Conservation (phyloP, 2,329 filamentous ascomycete genomes). For the Phialophora verrucosa region DNA sequence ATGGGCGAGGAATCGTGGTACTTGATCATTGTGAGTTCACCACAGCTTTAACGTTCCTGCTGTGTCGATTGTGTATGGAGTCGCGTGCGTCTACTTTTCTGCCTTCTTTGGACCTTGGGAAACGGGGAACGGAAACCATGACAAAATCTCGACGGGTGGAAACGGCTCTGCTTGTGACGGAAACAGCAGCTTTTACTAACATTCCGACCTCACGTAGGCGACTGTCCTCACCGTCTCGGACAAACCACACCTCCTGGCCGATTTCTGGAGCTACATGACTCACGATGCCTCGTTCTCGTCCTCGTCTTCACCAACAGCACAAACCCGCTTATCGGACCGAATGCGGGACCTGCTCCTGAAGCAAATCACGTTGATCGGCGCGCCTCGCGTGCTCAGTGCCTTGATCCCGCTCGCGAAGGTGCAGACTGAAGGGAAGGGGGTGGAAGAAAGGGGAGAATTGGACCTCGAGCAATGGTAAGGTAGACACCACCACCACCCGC, state of each 20-base stretch:
- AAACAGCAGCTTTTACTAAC: neutral
- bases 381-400: slow-evolving; percentile 43
- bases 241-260: slow-evolving; percentile 39
- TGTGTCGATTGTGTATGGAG: slow-evolving; percentile 5
- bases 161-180: neutral
- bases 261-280: slow-evolving; percentile 41
- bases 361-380: slow-evolving; percentile 44
- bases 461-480: slow-evolving; percentile 28
- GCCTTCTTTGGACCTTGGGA: no score
- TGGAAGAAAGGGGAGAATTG: slow-evolving; percentile 24
- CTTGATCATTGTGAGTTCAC: slow-evolving; percentile 47
- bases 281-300: slow-evolving; percentile 18
- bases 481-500: no score
- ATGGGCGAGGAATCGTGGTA: slow-evolving; percentile 66
- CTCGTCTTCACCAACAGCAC: slow-evolving; percentile 18
- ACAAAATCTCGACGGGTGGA: no score
- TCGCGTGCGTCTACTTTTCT: neutral
- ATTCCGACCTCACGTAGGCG: slow-evolving; percentile 29
- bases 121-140: no score
- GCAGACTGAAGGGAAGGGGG: slow-evolving; percentile 38
- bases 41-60: slow-evolving; percentile 44
- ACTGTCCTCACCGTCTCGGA: slow-evolving; percentile 41
- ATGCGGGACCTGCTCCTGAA: slow-evolving; percentile 45
- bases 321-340: slow-evolving; percentile 28
- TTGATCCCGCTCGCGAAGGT: slow-evolving; percentile 42